These are phyloP conservation scores for Ceraceosorus guamensis DNA, from an alignment of 1,284 basidiomycete species.

Conservation along the genomic window DNA sequence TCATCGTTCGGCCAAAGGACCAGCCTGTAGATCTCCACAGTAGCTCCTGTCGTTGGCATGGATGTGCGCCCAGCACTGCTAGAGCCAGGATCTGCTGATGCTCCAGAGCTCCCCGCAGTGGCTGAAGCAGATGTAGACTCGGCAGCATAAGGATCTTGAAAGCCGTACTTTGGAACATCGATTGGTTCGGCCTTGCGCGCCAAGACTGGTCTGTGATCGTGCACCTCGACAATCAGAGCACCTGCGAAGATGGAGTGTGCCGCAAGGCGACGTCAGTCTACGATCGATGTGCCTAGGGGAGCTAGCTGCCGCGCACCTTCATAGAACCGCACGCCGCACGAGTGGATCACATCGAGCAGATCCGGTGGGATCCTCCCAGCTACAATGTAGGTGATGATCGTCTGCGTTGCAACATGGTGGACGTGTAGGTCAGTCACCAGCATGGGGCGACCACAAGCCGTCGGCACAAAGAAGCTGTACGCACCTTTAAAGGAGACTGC, in stretches of 20 bases:
- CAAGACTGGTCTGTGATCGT: slow-evolving; percentile 32
- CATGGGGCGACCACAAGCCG: background rate
- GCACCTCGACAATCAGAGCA: slow-evolving; percentile 41
- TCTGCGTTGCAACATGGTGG: slow-evolving; percentile 7
- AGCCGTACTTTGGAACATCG: background rate
- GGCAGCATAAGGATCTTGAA: background rate
- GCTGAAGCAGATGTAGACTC: background rate
- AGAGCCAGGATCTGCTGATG: background rate
- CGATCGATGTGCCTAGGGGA: background rate
- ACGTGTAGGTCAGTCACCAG: background rate
- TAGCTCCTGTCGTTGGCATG: slow-evolving; percentile 10
- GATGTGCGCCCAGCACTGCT: background rate
- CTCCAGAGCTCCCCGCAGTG: slow-evolving; percentile 5
- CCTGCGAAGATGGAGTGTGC: slow-evolving; percentile 10
- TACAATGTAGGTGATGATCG: slow-evolving; percentile 34
- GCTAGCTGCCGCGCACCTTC: slow-evolving; percentile 22
- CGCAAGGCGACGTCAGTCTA: background rate
- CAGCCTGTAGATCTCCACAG: slow-evolving; percentile 35
- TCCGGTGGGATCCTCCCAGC: slow-evolving; percentile 41
- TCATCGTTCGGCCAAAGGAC: slow-evolving; percentile 40
- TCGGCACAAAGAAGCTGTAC: too few relatives aligned
- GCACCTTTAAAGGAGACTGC: too few relatives aligned
- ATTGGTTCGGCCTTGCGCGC: background rate
- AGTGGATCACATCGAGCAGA: slow-evolving; percentile 37
- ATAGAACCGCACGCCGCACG: slow-evolving; percentile 37